Conservation (phyloP, 1,139 yeast species). For the Torulaspora globosa region DNA sequence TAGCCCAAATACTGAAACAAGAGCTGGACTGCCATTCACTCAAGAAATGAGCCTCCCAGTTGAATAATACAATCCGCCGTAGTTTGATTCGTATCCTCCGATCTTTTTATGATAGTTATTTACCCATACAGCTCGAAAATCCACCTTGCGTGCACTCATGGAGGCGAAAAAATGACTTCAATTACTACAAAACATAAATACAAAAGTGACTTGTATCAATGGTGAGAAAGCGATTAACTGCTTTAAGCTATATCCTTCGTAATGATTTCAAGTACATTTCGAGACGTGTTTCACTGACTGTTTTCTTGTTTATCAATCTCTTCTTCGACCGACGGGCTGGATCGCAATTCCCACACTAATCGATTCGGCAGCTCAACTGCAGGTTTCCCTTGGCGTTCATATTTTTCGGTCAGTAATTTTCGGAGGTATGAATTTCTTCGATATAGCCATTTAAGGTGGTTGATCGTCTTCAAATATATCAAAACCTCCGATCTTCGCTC, state of each 20-base stretch:
- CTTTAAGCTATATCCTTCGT: no score
- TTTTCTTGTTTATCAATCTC: neutral
- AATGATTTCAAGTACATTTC: no score
- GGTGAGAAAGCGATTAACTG: neutral
- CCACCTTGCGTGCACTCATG: no score
- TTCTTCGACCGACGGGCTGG: neutral
- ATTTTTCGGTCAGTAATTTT: slow-evolving; percentile 15
- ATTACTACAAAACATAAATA: neutral
- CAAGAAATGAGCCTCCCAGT: no score
- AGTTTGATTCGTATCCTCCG: no score
- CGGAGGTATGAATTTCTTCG: slow-evolving; percentile 28
- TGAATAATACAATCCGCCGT: no score
- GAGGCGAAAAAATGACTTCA: neutral
- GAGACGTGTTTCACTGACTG: neutral
- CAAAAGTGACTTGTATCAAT: neutral
- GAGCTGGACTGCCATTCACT: no score
- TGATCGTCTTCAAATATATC: slow-evolving; percentile 35
- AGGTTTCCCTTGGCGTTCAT: slow-evolving; percentile 6
- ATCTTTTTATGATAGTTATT: no score
- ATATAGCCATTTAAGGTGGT: slow-evolving; percentile 33
- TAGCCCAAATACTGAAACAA: no score
- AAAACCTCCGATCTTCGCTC: slow-evolving; percentile 42
- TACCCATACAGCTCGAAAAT: no score
- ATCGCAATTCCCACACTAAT: slow-evolving; percentile 18
- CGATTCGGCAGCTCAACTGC: slow-evolving; percentile 8